These are phyloP conservation scores for Fusarium annulatum DNA, from an alignment of 2,329 filamentous ascomycete species.

Conservation along the genomic window DNA sequence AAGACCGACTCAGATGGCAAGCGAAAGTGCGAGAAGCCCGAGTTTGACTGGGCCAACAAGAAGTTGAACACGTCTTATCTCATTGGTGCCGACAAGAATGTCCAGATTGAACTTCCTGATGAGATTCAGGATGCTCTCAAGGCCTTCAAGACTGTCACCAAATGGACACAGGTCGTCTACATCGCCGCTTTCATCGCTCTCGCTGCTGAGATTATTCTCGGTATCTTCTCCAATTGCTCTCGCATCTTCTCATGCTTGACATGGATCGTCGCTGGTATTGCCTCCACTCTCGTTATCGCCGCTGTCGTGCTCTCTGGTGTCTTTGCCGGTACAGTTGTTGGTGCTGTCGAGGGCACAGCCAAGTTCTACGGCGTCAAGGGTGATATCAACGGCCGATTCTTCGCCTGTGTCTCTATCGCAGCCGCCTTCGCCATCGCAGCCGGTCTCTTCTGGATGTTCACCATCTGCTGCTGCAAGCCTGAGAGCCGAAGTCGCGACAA, in stretches of 20 bases:
- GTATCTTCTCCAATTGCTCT: slow-evolving; percentile 85
- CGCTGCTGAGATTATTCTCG: slow-evolving; percentile 77
- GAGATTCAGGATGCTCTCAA: slow-evolving; percentile 75
- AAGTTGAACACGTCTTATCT: slow-evolving; percentile 73
- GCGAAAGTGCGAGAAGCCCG: slow-evolving; percentile 74
- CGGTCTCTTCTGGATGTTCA: slow-evolving; percentile 90
- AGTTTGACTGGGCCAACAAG: slow-evolving; percentile 82
- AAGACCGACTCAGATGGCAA: slow-evolving; percentile 64
- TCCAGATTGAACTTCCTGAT: slow-evolving; percentile 73
- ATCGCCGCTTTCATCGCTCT: slow-evolving; percentile 78
- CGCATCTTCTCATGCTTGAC: slow-evolving; percentile 84
- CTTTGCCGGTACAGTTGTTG: slow-evolving; percentile 76
- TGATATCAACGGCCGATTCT: slow-evolving; percentile 74
- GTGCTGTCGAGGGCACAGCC: slow-evolving; percentile 62
- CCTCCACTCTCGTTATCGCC: slow-evolving; percentile 65
- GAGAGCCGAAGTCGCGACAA: slow-evolving; percentile 50
- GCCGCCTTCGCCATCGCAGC: slow-evolving; percentile 80
- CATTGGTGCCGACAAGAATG: slow-evolving; percentile 55
- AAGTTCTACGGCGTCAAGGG: slow-evolving; percentile 78
- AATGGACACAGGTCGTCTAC: slow-evolving; percentile 87
- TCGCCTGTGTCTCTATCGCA: slow-evolving; percentile 81
- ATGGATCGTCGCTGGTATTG: slow-evolving; percentile 77
- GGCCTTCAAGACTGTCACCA: slow-evolving; percentile 77
- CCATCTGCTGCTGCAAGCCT: slow-evolving; percentile 80
- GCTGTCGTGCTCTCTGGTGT: slow-evolving; percentile 80